Base-by-base conservation (phyloP, 495 filamentous ascomycete genomes). In the Sabuloglossum arenarium region DNA sequence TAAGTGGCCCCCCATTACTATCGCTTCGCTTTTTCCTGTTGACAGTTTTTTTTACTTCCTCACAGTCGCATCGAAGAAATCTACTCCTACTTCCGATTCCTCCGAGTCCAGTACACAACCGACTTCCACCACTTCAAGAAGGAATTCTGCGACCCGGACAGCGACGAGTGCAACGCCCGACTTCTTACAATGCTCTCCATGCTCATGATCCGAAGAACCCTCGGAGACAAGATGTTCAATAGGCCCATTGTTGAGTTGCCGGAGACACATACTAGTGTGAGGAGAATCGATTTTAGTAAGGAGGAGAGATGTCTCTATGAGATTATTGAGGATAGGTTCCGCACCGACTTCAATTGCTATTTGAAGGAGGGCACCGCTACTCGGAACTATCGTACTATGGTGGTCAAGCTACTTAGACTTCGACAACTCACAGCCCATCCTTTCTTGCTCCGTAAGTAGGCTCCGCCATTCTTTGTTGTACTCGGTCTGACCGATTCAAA, bases 41-140 rank as follows among this genome's bases (percentile, higher is more conserved):
- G 30, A 43, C 21, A 21, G n/a, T 43, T 43, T 43, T n/a, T 43
- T n/a, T 43, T n/a, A 0, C 82, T 79, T 0, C 61, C 83, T n/a
- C 61, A 70, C 5, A 83, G 82, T 45, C 32, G 39, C 21, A 59
- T 69, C 0, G 61, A 65, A 11, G 77, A 82, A 59, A 65, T 83
- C 11, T 84, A 71, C 57, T 73, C 80, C 0, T 80, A 79, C 59
- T 73, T 86, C 54, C 69, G 75, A 27, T 84, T 84, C 57, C 65
- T 84, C 0, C 60, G 65, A 0, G 73, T 79, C 11, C 68, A 71
- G 1, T 55, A 70, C 37, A 70, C 66, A 0, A 70, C 68, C 0
- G 62, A 58, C 29, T 70, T 67, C 46, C 53, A 65, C 4, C 61
- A 64, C 1, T 84, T 83, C 61, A 62, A 68, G 27, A 16, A 69